These are phyloP conservation scores for Thraustochytrium sp. DNA, from an alignment of 352 stramenopile species.

Conservation along the genomic window DNA sequence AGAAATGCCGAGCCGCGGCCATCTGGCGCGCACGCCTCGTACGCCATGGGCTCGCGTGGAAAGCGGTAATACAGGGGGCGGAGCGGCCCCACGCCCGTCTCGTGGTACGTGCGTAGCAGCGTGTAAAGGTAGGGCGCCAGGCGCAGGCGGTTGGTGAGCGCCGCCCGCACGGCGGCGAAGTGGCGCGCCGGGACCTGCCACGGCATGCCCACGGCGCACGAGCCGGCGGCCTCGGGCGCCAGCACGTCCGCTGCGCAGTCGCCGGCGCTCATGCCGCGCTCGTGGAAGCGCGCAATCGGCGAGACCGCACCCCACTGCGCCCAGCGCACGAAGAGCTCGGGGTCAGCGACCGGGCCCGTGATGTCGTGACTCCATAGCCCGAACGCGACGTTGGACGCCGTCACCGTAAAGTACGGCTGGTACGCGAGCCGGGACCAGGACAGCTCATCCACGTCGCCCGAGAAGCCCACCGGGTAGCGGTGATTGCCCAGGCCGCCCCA, in stretches of 20 bases:
- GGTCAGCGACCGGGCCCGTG: conserved; percentile 51
- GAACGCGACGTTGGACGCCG: conserved; percentile 57
- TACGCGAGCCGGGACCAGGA: conserved; percentile 54
- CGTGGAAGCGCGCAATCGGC: conserved; percentile 55
- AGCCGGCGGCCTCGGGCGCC: neutral
- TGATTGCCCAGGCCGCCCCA: conserved; percentile 59
- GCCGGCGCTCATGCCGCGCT: conserved; percentile 48
- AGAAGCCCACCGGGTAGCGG: conserved; percentile 60
- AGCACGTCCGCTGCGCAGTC: neutral
- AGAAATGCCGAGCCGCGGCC: conserved; percentile 54
- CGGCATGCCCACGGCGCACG: conserved; percentile 7
- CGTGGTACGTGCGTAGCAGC: conserved; percentile 43
- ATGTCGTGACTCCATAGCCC: conserved; percentile 59
- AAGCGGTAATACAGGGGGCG: conserved; percentile 56
- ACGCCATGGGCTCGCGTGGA: conserved; percentile 53
- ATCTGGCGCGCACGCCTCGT: conserved; percentile 25
- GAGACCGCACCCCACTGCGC: conserved; percentile 56
- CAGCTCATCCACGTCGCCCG: conserved; percentile 53
- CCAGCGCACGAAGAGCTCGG: conserved; percentile 56
- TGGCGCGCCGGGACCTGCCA: conserved; percentile 52
- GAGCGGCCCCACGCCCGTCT: conserved; percentile 51
- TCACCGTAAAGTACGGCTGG: conserved; percentile 58
- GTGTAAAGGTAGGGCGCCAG: conserved; percentile 60
- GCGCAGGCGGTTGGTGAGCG: conserved; percentile 49
- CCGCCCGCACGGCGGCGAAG: conserved; percentile 50